phyloP scores from a whole-genome alignment of 371 early-diverging fungal species.

The Mortierella sp. region DNA sequence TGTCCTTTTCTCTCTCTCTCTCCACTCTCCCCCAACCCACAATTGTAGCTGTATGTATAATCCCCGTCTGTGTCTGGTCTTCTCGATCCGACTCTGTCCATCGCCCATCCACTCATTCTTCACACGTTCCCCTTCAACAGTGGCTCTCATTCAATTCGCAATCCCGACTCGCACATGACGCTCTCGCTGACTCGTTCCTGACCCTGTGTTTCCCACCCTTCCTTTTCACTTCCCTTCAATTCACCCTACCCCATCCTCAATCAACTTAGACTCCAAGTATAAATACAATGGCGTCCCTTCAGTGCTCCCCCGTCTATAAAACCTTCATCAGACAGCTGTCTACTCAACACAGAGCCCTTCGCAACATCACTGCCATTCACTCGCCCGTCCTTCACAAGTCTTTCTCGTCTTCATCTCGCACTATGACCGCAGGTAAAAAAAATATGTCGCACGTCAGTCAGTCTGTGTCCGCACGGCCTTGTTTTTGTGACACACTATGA shows the following conservation, averaged over 20 bases:
- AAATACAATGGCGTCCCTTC: slow-evolving; percentile 52
- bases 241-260: background rate
- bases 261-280: slow-evolving; percentile 9
- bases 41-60: background rate
- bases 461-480: background rate
- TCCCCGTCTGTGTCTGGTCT: background rate
- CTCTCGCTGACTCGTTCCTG: slow-evolving; percentile 1
- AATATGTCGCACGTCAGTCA: background rate
- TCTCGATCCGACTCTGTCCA: slow-evolving; percentile 8
- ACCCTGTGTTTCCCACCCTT: background rate
- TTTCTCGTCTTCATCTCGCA: slow-evolving; percentile 45
- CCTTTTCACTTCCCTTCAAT: background rate
- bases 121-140: background rate
- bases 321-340: slow-evolving; percentile 32
- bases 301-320: slow-evolving; percentile 37
- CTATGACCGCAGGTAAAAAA: slow-evolving; percentile 39
- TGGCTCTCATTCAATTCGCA: background rate
- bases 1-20: background rate
- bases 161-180: background rate
- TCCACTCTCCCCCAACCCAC: background rate
- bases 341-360: slow-evolving; percentile 9
- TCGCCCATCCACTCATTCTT: slow-evolving; percentile 1
- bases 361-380: slow-evolving; percentile 13
- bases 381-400: slow-evolving; percentile 16
- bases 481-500: background rate